Evolutionary conservation across 2,329 filamentous ascomycete genomes (phyloP).

Genomic region (Blastomyces silverae): DNA sequence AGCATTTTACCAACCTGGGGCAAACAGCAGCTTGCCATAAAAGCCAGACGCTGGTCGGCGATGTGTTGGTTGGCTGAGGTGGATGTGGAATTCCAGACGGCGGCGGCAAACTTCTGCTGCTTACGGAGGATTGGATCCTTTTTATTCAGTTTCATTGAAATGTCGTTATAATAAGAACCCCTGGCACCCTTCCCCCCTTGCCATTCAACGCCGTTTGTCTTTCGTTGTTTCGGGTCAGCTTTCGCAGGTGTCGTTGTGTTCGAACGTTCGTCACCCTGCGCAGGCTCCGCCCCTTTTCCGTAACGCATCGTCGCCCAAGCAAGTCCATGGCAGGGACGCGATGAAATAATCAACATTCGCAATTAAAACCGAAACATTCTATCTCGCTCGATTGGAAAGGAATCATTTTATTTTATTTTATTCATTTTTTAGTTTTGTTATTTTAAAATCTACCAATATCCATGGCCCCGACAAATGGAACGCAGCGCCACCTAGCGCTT

Average conservation of each 20-base stretch:
- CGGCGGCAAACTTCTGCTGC: conserved; percentile 8
- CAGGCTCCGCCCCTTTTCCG: neutral
- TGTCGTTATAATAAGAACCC: conserved; percentile 2
- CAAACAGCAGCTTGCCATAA: neutral
- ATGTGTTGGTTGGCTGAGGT: conserved; percentile 9
- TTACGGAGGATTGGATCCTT: neutral
- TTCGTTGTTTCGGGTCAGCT: conserved; percentile 1
- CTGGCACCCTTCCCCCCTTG: neutral
- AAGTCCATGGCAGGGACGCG: neutral
- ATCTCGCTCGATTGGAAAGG: neutral
- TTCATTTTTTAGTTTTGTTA: neutral
- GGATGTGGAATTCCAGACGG: neutral
- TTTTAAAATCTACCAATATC: neutral
- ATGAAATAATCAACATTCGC: neutral
- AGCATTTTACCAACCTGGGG: conserved; percentile 2
- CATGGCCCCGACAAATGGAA: conserved; percentile 5
- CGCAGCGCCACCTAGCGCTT: neutral
- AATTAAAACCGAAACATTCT: neutral
- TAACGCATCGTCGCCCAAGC: neutral
- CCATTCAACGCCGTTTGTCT: neutral
- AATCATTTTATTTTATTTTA: neutral
- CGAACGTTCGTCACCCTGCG: neutral
- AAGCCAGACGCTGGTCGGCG: neutral
- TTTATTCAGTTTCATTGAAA: neutral
- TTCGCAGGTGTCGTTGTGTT: neutral